phyloP scores from a whole-genome alignment of 306 rosid species.

The Cucumis sativus region Cucumber_9930_V3 NC_026659.2:4932501-4933000 shows the following conservation, averaged over 20 bases:
- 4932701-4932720: neutral
- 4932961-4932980: conserved; percentile 16
- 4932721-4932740: neutral
- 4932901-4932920: neutral
- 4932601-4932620: neutral
- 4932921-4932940: neutral
- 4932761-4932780: neutral
- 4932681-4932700: neutral
- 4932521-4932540: neutral
- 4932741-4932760: neutral
- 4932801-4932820: neutral
- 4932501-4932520: no score
- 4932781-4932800: neutral
- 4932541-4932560: neutral
- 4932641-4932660: neutral
- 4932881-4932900: conserved; percentile 12
- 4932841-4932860: neutral
- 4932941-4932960: neutral
- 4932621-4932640: neutral
- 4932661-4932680: neutral
- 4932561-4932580: neutral
- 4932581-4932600: neutral
- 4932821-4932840: neutral
- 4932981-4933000: conserved; percentile 27
- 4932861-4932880: neutral